phyloP scores from a whole-genome alignment of 2,329 filamentous ascomycete genomes.

The Aureobasidium sp. region DNA sequence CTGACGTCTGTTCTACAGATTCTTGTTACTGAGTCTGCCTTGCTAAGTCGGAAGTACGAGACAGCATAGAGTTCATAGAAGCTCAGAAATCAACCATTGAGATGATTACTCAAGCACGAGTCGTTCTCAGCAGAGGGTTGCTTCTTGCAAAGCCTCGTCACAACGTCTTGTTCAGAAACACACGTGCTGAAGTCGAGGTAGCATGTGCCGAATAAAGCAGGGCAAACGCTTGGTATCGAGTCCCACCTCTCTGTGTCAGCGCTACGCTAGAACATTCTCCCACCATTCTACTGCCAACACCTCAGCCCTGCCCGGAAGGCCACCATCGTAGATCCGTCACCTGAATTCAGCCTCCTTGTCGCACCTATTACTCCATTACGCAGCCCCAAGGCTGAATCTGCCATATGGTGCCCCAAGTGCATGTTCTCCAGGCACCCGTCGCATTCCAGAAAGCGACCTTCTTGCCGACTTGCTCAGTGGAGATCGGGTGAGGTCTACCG shows the following conservation, averaged over 20 bases:
- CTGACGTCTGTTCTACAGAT: neutral
- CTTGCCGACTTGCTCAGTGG: neutral
- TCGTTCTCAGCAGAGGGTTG: neutral
- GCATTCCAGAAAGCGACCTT: neutral
- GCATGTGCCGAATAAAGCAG: neutral
- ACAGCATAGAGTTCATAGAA: neutral
- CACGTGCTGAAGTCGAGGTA: neutral
- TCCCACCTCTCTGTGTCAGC: neutral
- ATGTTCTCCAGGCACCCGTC: neutral
- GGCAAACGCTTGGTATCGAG: neutral
- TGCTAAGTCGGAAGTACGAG: neutral
- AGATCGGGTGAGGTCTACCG: neutral
- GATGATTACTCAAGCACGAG: neutral
- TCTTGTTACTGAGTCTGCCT: neutral
- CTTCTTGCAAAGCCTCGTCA: neutral
- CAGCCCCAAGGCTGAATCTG: neutral
- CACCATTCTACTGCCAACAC: neutral
- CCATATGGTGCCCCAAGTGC: neutral
- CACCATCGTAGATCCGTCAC: neutral
- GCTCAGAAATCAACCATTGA: neutral
- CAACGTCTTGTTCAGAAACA: neutral
- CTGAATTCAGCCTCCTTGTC: neutral
- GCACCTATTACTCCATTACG: neutral
- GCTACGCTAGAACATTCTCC: constrained; percentile 11
- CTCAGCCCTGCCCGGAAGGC: neutral